Evolutionary conservation across 1,284 basidiomycete species (phyloP).

Genomic region (Tetrapyrgos nigripes): DNA sequence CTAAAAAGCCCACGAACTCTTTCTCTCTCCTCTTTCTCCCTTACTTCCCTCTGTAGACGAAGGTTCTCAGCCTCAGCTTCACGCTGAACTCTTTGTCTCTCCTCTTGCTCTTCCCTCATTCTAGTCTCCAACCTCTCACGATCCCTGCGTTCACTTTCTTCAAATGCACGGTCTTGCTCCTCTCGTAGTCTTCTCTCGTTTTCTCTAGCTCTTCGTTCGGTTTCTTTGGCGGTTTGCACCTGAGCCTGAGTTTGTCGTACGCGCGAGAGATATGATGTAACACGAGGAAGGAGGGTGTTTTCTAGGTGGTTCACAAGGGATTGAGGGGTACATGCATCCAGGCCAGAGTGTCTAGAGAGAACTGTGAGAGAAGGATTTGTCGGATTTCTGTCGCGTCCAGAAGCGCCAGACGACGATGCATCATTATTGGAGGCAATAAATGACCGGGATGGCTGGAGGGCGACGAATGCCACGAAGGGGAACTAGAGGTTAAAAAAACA

Average conservation of each 20-base stretch:
- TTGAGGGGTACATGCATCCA: slow-evolving; percentile 65
- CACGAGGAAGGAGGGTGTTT: slow-evolving; percentile 79
- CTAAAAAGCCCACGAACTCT: slow-evolving; percentile 1
- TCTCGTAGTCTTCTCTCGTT: slow-evolving; percentile 75
- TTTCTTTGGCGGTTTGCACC: slow-evolving; percentile 19
- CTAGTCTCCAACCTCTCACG: slow-evolving; percentile 66
- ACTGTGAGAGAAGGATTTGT: slow-evolving; percentile 69
- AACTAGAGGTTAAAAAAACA: slow-evolving; percentile 85
- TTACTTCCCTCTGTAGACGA: slow-evolving; percentile 43
- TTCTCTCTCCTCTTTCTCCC: slow-evolving; percentile 38
- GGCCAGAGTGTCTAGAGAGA: slow-evolving; percentile 85
- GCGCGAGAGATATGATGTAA: slow-evolving; percentile 74
- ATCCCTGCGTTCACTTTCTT: slow-evolving; percentile 71
- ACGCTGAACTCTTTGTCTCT: slow-evolving; percentile 34
- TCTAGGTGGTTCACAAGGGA: slow-evolving; percentile 71
- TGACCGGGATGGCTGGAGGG: slow-evolving; percentile 76
- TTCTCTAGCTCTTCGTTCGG: slow-evolving; percentile 53
- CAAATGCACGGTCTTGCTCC: slow-evolving; percentile 85
- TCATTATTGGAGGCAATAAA: slow-evolving; percentile 36
- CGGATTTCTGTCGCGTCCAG: slow-evolving; percentile 41
- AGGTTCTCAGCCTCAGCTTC: slow-evolving; percentile 34
- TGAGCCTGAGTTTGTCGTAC: slow-evolving; percentile 49
- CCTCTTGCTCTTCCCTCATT: slow-evolving; percentile 52
- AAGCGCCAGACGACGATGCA: slow-evolving; percentile 34
- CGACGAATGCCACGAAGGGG: slow-evolving; percentile 91